These are phyloP conservation scores for Tulasnella sp. DNA, from an alignment of 768 basidiomycete genomes.

Conservation along the genomic window DNA sequence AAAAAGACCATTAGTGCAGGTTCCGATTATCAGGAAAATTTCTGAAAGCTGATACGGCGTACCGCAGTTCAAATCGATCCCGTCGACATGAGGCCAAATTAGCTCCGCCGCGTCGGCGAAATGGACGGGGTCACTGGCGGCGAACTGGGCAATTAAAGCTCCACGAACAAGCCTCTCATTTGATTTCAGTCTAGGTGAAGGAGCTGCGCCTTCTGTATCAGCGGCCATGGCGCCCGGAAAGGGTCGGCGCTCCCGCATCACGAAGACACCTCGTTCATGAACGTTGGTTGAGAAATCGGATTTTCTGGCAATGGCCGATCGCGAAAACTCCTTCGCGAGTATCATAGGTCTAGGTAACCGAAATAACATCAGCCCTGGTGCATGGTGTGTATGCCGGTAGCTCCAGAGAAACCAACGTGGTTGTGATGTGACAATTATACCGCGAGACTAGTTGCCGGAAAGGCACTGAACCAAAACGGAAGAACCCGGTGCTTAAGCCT, in stretches of 20 bases:
- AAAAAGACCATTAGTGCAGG: background rate
- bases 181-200: conserved; percentile 1
- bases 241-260: conserved; percentile 41
- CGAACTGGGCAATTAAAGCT: conserved; percentile 51
- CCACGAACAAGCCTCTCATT: conserved; percentile 45
- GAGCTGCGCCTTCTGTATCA: conserved; percentile 4
- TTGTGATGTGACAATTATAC: conserved; percentile 51
- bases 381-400: too few species aligned
- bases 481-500: background rate
- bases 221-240: conserved; percentile 22
- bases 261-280: conserved; percentile 50
- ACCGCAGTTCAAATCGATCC: conserved; percentile 54
- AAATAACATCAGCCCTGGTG: background rate
- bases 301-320: conserved; percentile 48
- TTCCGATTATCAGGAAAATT: background rate
- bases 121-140: conserved; percentile 47
- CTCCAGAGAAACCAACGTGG: conserved; percentile 18
- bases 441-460: conserved; percentile 50
- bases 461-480: conserved; percentile 41
- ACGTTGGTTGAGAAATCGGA: conserved; percentile 49
- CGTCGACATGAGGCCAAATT: conserved; percentile 50
- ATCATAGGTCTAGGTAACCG: conserved; percentile 51
- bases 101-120: conserved; percentile 53
- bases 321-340: conserved; percentile 50
- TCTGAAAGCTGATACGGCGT: background rate